Percentiles rank a stretch among this genome's conserved stretches.
phyloP scores from a whole-genome alignment of 352 stramenopile species.

The Pythium grandisporangium region DNA sequence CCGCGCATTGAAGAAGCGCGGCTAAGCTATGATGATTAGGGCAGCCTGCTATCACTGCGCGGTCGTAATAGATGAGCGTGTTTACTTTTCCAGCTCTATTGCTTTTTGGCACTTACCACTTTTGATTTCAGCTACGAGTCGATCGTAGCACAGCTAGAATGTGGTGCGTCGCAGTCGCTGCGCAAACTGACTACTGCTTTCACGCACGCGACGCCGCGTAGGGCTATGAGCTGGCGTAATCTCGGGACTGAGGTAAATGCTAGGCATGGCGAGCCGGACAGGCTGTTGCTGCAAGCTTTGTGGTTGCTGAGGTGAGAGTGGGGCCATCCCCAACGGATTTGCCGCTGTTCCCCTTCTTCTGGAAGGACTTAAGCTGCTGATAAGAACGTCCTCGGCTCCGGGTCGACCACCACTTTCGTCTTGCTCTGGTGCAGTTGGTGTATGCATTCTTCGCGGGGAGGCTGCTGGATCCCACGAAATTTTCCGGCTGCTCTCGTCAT shows the following conservation, averaged over 20 bases:
- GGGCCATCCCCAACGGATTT: background rate
- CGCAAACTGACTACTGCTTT: slow-evolving; percentile 26
- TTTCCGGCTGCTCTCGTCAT: too few species aligned
- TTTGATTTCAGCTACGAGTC: too few species aligned
- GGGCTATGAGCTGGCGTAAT: slow-evolving; percentile 12
- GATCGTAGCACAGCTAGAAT: slow-evolving; percentile 12
- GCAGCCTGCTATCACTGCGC: too few species aligned
- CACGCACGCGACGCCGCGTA: slow-evolving; percentile 15
- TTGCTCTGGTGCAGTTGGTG: too few species aligned
- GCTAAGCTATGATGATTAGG: slow-evolving; percentile 20
- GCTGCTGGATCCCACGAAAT: too few species aligned
- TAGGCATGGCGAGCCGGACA: slow-evolving; percentile 21
- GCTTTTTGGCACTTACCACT: too few species aligned
- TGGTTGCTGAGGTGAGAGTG: background rate
- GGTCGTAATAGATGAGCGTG: too few species aligned
- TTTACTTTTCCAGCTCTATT: too few species aligned
- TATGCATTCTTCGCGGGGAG: too few species aligned
- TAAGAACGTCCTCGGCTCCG: too few species aligned
- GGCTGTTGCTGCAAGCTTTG: slow-evolving; percentile 12
- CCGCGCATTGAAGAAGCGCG: slow-evolving; percentile 71
- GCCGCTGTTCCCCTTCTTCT: slow-evolving; percentile 3
- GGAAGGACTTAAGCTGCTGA: too few species aligned
- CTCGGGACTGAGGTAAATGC: slow-evolving; percentile 28
- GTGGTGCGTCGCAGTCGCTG: slow-evolving; percentile 22
- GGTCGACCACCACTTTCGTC: too few species aligned